Evolutionary conservation across 192 early-diverging fungal species (phyloP).

Genomic region (Oehlia diaphana): DNA sequence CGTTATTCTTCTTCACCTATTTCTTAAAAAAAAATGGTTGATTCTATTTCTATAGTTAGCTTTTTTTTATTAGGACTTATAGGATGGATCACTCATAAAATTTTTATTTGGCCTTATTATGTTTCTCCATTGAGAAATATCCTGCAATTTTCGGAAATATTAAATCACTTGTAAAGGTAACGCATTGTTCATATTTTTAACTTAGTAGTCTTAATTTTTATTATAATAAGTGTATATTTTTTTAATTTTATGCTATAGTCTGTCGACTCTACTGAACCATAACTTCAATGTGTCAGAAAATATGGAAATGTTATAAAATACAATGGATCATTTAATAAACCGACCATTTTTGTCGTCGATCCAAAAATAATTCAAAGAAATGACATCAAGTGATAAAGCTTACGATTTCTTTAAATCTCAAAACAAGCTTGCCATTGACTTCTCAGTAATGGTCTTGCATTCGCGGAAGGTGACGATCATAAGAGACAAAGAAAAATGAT

Average conservation of each 20-base stretch:
- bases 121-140: no score
- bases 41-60: no score
- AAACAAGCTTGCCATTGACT: constrained; percentile 31
- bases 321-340: constrained; percentile 43
- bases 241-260: no score
- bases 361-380: constrained; percentile 48
- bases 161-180: no score
- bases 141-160: no score
- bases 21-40: no score
- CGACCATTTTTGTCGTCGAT: constrained; percentile 45
- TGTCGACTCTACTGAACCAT: constrained; percentile 15
- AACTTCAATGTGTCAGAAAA: constrained; percentile 44
- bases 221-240: no score
- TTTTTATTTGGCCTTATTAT: no score
- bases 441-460: constrained; percentile 49
- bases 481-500: constrained; percentile 55
- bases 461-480: constrained; percentile 54
- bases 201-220: neutral
- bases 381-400: constrained; percentile 38
- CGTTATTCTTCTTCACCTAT: no score
- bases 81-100: no score
- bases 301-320: constrained; percentile 54
- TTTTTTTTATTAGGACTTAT: no score
- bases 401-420: constrained; percentile 49
- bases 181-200: no score